Base-by-base conservation (phyloP, 139 green algal genomes). In the Micractinium conductrix region DNA sequence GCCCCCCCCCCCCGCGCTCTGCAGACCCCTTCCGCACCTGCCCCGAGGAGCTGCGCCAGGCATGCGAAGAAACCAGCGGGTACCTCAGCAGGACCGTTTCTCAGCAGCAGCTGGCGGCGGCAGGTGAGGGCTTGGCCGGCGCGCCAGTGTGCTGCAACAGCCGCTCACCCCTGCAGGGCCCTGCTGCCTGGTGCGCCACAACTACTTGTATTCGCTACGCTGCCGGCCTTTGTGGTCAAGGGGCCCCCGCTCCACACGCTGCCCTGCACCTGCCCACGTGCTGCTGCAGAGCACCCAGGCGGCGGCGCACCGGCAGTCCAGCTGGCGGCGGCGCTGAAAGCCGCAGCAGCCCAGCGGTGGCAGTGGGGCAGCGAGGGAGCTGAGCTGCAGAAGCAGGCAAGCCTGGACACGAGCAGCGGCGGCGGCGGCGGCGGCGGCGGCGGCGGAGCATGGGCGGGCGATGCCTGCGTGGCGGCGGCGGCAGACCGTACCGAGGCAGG, bases 21-120 rank as follows among this genome's bases (percentile, higher is more conserved):
- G 50, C 58, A 82, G 76, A 82, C n/a, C 76, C 58, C 55, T 82
- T 82, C 58, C 55, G 76, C 28, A 82, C 76, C 22, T 82, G 76
- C 58, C 55, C 40, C 2, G 58, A 71, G 42, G 76, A 82, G n/a
- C 35, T 82, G 9, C 7, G 30, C 9, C 12, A 73, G 1, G 76
- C 76, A 1, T 71, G 40, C 76, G 50, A 79, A 22, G 68, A 42
- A 38, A 21, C 38, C 16, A 22, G 22, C 1, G 40, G 17, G 1
- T 72, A 44, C 33, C 26, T 40, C 70, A 50, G 70, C 70, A 17
- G 26, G 44, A 28, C 28, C 42, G 35, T 28, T 35, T 28, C 65
- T 40, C 17, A 26, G 70, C 26, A 42, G 43, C 70, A 26, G 70
- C 62, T 70, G 62, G 30, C 62, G 26, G 9, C 62, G 0, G 28